Evolutionary conservation across 2,329 filamentous ascomycete species (phyloP).

Genomic region (Acephala macrosclerotiorum): DNA sequence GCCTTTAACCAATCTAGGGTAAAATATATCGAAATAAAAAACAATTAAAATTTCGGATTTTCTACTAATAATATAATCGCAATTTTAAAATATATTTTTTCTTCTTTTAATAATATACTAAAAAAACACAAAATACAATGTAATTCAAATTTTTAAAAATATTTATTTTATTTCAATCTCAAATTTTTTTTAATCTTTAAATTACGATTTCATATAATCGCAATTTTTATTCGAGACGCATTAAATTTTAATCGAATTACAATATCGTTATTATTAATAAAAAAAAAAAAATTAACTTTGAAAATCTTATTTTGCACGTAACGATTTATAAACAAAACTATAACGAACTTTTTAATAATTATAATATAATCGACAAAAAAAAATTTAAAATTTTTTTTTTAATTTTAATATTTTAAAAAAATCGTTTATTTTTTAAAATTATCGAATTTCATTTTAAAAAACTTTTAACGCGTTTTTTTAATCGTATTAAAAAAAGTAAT

Average conservation of each 20-base stretch:
- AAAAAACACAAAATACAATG: neutral
- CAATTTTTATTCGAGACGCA: neutral
- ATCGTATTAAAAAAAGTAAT: too few species aligned
- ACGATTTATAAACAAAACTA: neutral
- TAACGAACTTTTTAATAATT: neutral
- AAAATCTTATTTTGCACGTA: neutral
- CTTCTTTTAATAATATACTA: too few species aligned
- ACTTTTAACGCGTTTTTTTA: too few species aligned
- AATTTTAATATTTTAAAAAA: too few species aligned
- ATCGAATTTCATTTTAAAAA: too few species aligned
- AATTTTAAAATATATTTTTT: too few species aligned
- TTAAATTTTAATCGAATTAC: neutral
- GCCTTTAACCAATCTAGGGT: too few species aligned
- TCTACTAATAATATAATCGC: too few species aligned
- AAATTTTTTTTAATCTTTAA: neutral
- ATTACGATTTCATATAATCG: neutral
- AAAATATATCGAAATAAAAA: too few species aligned
- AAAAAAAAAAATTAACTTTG: neutral
- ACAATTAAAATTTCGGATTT: too few species aligned
- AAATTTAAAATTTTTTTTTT: too few species aligned
- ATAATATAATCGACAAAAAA: neutral
- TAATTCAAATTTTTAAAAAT: neutral
- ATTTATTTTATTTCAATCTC: neutral
- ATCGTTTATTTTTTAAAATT: too few species aligned
- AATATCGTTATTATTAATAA: neutral